These are phyloP conservation scores for Patellifolia procumbens DNA, from an alignment of 179 eudicot genomes.

Conservation along the genomic window DNA sequence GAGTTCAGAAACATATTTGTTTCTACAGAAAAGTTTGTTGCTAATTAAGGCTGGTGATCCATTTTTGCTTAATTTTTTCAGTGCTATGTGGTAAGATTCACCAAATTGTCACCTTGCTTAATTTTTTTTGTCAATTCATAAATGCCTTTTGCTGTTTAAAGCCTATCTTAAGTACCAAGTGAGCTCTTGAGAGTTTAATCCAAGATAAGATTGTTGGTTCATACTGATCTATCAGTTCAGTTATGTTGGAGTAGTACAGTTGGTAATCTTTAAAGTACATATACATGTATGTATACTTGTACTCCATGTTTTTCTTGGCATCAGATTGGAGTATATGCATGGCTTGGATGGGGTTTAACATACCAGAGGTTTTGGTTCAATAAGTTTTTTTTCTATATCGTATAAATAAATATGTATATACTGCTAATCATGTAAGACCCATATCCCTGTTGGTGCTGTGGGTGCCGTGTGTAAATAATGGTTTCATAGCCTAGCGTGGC, in stretches of 20 bases:
- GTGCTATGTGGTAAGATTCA: background rate
- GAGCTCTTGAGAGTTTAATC: slow-evolving; percentile 12
- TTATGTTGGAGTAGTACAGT: slow-evolving; percentile 11
- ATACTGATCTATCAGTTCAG: slow-evolving; percentile 24
- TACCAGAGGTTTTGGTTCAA: background rate
- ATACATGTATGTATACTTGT: slow-evolving; percentile 6
- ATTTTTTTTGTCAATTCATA: background rate
- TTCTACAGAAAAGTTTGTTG: no score
- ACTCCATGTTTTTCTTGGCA: background rate
- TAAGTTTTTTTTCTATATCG: no score
- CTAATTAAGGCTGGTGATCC: no score
- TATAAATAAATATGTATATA: no score
- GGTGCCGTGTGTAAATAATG: no score
- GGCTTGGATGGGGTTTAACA: no score
- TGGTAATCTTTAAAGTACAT: slow-evolving; percentile 17
- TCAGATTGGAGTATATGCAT: no score
- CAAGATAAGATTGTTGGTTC: slow-evolving; percentile 25
- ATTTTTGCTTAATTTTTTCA: background rate
- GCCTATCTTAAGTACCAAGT: background rate
- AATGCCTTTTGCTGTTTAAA: slow-evolving; percentile 2
- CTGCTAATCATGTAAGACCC: no score
- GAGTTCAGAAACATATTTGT: no score
- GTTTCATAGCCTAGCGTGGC: no score
- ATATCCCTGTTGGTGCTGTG: no score
- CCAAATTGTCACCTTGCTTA: background rate